Evolutionary conservation across 805 yeast species (phyloP), one percentile per base, ranked within the genome.

Genomic region (Kluyveromyces wickerhamii): DNA sequence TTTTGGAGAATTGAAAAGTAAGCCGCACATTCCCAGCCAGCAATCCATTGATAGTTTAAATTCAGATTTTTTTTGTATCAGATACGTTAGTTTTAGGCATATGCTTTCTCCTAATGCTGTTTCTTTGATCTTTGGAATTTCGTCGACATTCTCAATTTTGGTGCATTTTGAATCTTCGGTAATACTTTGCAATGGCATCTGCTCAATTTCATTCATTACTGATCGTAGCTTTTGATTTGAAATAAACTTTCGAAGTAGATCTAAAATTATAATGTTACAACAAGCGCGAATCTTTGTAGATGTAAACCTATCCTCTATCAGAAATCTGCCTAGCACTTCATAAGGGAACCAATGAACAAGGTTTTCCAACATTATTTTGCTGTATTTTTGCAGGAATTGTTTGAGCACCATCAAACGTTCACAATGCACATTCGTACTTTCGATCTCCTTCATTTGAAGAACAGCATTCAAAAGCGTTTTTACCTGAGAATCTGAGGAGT

Each of bases 21-120:
- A 37, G 2, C 57, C 59, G 4, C 41, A 40, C 31, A 48, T 30
- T 2, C 55, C 47, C 9, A 54, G 21, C 61, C 61, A 56, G 24
- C 52, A 34, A 35, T 54, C 59, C 41, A 47, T 42, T 4, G 54
- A 53, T 3, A 49, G 27, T 34, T 52, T 56, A 15, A 36, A 41
- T 20, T 51, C 54, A 9, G 41, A 34, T 27, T 44, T 44, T 7
- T 21, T 36, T 2, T 37, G 13, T 7, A 51, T 37, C 14, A 48
- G 25, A 15, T 39, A 36, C 17, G 29, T 41, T 2, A 53, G 37
- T 27, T 51, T 43, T 16, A 26, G 24, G 20, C 47, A 29, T 7
- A 55, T 20, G 5, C 49, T 32, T 7, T 39, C 34, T 10, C 51
- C 49, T 9, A 54, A 24, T 6, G 52, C 44, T 26, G 27, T 17